Percentiles rank a stretch among this genome's conserved stretches.
phyloP scores from a whole-genome alignment of 2,329 filamentous ascomycete species.

The Exserohilum rostratum region DNA sequence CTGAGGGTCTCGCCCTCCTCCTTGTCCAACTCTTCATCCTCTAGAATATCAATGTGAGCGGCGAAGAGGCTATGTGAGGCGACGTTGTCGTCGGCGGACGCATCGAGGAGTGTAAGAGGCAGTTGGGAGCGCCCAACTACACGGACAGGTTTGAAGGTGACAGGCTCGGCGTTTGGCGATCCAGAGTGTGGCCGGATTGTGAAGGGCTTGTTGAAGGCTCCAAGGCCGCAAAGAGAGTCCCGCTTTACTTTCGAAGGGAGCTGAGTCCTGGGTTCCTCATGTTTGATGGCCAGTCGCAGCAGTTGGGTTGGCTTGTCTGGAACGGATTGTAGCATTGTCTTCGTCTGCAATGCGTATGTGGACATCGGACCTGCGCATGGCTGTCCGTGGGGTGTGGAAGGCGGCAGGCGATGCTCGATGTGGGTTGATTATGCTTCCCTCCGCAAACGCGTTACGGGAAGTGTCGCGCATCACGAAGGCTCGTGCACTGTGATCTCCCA shows the following conservation, averaged over 20 bases:
- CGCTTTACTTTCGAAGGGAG: conserved; percentile 41
- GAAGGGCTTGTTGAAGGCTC: conserved; percentile 35
- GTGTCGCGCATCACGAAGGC: conserved; percentile 24
- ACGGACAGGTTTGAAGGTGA: conserved; percentile 42
- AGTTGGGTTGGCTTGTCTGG: conserved; percentile 28
- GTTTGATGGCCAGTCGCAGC: conserved; percentile 31
- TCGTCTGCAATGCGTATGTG: conserved; percentile 37
- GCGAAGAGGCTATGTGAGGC: conserved; percentile 43
- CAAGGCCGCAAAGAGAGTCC: conserved; percentile 39
- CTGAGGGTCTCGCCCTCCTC: conserved; percentile 16
- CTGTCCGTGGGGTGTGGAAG: conserved; percentile 12
- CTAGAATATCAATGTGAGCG: conserved; percentile 42
- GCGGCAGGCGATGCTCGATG: conserved; percentile 9
- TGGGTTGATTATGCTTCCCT: conserved; percentile 19
- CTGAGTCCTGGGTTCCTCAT: conserved; percentile 31
- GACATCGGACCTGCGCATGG: conserved; percentile 39
- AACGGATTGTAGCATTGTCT: conserved; percentile 35
- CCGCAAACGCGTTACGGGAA: conserved; percentile 26
- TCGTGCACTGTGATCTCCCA: conserved; percentile 17
- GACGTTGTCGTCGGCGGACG: conserved; percentile 28
- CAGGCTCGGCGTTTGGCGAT: conserved; percentile 36
- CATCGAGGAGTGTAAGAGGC: conserved; percentile 48
- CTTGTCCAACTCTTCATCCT: conserved; percentile 20
- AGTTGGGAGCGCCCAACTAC: conserved; percentile 46
- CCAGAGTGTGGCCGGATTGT: conserved; percentile 40